Percentiles rank a stretch among this genome's conserved stretches.
Evolutionary conservation across 495 filamentous ascomycete species (phyloP).

Genomic region (Entonaema liquescens): DNA sequence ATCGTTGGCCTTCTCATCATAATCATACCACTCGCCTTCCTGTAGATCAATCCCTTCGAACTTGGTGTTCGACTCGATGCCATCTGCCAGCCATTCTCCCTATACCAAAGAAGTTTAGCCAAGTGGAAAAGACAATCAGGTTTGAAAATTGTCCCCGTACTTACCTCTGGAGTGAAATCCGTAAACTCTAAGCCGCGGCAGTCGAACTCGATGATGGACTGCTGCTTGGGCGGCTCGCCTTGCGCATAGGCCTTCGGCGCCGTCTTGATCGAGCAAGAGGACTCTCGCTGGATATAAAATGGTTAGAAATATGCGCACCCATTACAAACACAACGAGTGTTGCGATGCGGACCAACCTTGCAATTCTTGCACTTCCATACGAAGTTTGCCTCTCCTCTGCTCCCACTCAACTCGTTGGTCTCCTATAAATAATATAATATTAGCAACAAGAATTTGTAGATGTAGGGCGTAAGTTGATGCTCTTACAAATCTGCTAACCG

Average conservation of each 20-base stretch:
- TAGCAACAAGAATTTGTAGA: not conserved
- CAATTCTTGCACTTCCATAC: constrained; percentile 98
- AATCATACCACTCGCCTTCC: constrained; percentile 81
- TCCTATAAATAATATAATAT: constrained; percentile 62
- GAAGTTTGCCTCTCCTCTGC: constrained; percentile 94
- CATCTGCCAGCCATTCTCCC: constrained; percentile 91
- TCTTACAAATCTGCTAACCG: constrained; percentile 87
- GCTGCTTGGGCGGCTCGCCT: constrained; percentile 70
- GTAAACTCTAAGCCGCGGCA: constrained; percentile 93
- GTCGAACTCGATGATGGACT: constrained; percentile 88
- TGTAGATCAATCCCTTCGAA: constrained; percentile 82
- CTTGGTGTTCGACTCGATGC: constrained; percentile 76
- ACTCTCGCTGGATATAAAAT: constrained; percentile 57
- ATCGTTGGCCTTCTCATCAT: constrained; percentile 66
- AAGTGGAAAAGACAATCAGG: not conserved
- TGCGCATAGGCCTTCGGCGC: constrained; percentile 75
- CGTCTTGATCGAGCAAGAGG: constrained; percentile 71
- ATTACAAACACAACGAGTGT: not conserved
- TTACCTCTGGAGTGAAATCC: constrained; percentile 86
- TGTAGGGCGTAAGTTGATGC: not conserved
- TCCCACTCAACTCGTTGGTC: constrained; percentile 84
- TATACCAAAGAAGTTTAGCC: constrained; percentile 42
- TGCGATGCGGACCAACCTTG: constrained; percentile 60
- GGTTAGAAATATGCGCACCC: not conserved
- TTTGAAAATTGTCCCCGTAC: constrained; percentile 23